Evolutionary conservation across 176 grass and related monocot species (phyloP).

Genomic region (Bromus sterilis): DNA sequence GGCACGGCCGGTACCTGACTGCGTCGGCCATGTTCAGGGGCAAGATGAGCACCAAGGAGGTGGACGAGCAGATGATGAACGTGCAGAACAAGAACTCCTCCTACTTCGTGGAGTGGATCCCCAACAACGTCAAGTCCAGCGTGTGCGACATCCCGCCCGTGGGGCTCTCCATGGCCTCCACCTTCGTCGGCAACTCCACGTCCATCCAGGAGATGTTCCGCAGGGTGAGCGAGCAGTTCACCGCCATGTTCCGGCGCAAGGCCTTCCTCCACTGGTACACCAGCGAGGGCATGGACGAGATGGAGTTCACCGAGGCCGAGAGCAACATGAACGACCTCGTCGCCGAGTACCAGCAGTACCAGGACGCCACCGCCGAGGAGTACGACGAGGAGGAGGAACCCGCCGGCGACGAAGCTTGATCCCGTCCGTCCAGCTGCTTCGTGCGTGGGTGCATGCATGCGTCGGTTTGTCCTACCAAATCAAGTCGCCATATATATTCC

Average conservation of each 20-base stretch:
- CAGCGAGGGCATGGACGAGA: constrained; percentile 77
- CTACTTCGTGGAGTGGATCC: constrained; percentile 80
- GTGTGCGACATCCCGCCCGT: constrained; percentile 65
- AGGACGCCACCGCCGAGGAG: constrained; percentile 76
- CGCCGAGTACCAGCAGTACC: constrained; percentile 96
- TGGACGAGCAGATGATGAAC: constrained; percentile 79
- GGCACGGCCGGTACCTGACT: constrained; percentile 72
- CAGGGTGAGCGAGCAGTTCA: constrained; percentile 84
- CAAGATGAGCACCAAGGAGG: constrained; percentile 72
- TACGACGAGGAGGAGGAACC: constrained; percentile 36
- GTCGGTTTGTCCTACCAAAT: background rate
- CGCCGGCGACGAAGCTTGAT: constrained; percentile 29
- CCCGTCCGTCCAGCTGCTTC: background rate
- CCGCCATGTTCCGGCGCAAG: constrained; percentile 83
- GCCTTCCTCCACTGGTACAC: constrained; percentile 93
- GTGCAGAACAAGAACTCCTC: constrained; percentile 78
- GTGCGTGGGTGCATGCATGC: background rate
- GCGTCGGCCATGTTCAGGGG: constrained; percentile 78
- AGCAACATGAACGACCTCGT: constrained; percentile 99
- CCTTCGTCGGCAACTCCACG: constrained; percentile 82
- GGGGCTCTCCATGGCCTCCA: constrained; percentile 53
- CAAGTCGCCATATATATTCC: background rate
- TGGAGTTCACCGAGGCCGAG: constrained; percentile 98
- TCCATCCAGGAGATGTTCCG: constrained; percentile 95
- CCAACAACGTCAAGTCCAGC: constrained; percentile 79